Conservation (phyloP, 345 rosid genomes). For the Eucalyptus cloeziana region DNA sequence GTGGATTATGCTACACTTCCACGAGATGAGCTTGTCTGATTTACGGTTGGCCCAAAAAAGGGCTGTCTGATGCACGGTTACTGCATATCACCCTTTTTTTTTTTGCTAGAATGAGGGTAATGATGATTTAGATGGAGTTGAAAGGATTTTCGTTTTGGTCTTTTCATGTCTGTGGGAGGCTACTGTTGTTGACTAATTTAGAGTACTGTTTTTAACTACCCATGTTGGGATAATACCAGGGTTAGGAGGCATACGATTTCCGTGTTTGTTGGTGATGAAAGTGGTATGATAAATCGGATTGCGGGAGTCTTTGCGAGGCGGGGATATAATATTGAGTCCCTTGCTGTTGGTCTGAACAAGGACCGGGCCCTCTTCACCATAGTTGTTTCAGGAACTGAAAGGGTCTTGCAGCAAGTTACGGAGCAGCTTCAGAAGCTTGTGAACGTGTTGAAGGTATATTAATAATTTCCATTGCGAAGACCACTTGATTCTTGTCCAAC, state of each 20-base stretch:
- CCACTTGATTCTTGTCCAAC: background rate
- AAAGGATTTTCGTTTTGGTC: background rate
- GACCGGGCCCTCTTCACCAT: constrained; percentile 93
- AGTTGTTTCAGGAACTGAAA: constrained; percentile 83
- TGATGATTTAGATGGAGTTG: background rate
- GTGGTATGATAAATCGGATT: constrained; percentile 94
- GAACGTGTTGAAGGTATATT: constrained; percentile 72
- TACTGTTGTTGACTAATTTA: background rate
- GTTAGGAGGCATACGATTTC: constrained; percentile 77
- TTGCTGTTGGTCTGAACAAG: constrained; percentile 89
- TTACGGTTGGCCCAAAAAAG: background rate
- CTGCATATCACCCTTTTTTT: background rate
- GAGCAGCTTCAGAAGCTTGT: constrained; percentile 97
- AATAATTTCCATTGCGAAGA: background rate
- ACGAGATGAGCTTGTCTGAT: background rate
- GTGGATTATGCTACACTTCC: background rate
- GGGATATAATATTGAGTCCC: constrained; percentile 95
- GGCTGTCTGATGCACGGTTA: background rate
- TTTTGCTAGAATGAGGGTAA: background rate
- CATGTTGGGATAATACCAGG: constrained; percentile 16
- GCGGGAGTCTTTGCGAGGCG: constrained; percentile 96
- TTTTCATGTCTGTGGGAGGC: background rate
- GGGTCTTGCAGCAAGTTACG: constrained; percentile 65
- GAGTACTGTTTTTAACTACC: background rate
- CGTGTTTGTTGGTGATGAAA: constrained; percentile 94